Evolutionary conservation across 1,284 basidiomycete genomes (phyloP), one percentile per base, ranked within the genome.

Genomic region (Sporisorium reilianum): DNA sequence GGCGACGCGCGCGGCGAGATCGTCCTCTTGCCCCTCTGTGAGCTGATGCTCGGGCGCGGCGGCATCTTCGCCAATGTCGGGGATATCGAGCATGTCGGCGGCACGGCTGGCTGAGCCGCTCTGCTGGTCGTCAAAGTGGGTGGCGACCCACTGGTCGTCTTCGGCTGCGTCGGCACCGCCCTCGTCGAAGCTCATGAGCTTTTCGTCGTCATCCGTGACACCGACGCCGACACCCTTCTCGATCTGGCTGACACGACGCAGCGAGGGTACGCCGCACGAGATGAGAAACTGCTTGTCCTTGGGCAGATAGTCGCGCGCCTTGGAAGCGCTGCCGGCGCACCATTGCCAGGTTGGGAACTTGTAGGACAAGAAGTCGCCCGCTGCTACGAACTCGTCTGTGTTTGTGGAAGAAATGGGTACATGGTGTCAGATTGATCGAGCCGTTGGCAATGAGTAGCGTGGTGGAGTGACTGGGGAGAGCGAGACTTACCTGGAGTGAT

Each of bases 201-300:
- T 65, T 51, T 78, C 72, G 14, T 75, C 72, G 52, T 74, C 71
- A 18, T 77, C 67, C 22, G 69, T 62, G 54, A 64, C 53, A 8
- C 61, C 51, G 23, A 65, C 54, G 16, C 64, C 60, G 22, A 62
- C 73, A 8, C 70, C 67, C 56, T 64, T 62, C 20, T 70, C 66
- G 62, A 83, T 77, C 56, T 80, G 74, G 49, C 77, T 80, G 52
- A 83, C 80, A 10, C 83, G 61, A 4, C 82, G 72, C 18, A 83
- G 59, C 20, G 82, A 84, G 6, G 83, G 83, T 14, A 84, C 82
- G 16, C 81, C 81, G 40, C 80, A 70, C 11, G 68, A 78, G 80
- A 98, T 90, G 59, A 99, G 90, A 85, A 96, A 99, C 85, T 99
- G 96, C 87, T 97, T 99, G 86, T 96, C 93, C 5, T 88, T 83